phyloP scores from a whole-genome alignment of 805 yeast species.

The Lipomyces chichibuensis region DNA sequence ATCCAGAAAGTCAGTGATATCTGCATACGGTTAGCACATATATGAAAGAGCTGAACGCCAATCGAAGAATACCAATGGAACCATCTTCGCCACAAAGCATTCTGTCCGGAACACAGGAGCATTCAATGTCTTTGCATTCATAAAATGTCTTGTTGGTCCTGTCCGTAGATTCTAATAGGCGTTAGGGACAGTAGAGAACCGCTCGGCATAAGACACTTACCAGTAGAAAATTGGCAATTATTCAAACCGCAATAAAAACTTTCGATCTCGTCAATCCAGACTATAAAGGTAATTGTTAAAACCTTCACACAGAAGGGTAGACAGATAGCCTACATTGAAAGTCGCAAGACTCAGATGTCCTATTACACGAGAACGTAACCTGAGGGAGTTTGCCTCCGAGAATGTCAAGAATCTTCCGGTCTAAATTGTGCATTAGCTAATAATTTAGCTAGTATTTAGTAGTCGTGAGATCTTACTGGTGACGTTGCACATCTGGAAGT shows the following conservation, averaged over 20 bases:
- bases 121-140: slow-evolving; percentile 73
- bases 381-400: slow-evolving; percentile 83
- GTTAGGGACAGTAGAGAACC: neutral
- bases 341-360: slow-evolving; percentile 65
- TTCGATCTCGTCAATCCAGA: slow-evolving; percentile 91
- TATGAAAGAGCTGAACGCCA: neutral
- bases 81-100: slow-evolving; percentile 95
- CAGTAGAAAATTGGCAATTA: slow-evolving; percentile 71
- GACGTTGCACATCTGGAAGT: slow-evolving; percentile 92
- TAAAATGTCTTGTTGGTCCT: slow-evolving; percentile 69
- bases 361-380: slow-evolving; percentile 87
- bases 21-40: slow-evolving; percentile 3
- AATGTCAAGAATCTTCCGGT: slow-evolving; percentile 75
- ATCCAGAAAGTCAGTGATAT: slow-evolving; percentile 86
- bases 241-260: slow-evolving; percentile 85
- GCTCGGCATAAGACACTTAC: slow-evolving; percentile 45
- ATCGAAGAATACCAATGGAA: slow-evolving; percentile 54
- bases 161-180: slow-evolving; percentile 18
- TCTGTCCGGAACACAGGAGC: slow-evolving; percentile 87
- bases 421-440: neutral
- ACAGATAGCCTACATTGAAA: slow-evolving; percentile 60
- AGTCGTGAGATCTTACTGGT: slow-evolving; percentile 54
- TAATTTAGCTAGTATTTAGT: neutral
- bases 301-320: too few relatives aligned
- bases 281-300: slow-evolving; percentile 4